Conservation (phyloP, 176 grass and related monocot genomes). For the Musa beccarii region DNA sequence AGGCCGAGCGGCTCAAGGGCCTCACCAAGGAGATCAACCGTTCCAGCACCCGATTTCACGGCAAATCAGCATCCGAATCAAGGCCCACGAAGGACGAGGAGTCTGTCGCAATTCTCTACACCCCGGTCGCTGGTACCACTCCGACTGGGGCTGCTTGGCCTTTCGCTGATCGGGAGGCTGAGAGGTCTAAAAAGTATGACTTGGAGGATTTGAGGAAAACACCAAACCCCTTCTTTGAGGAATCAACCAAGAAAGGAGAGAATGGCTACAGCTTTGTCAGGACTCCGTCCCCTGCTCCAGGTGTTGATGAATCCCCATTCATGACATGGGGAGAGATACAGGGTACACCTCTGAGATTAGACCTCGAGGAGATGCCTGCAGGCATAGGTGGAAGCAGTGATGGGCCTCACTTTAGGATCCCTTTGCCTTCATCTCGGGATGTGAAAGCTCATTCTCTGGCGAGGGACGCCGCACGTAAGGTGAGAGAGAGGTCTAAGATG, state of each 20-base stretch:
- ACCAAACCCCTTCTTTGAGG: constrained; percentile 58
- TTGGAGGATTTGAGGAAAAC: constrained; percentile 91
- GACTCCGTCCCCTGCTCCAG: constrained; percentile 75
- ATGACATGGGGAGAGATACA: constrained; percentile 99
- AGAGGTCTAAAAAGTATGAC: constrained; percentile 76
- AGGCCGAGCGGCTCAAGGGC: constrained; percentile 52
- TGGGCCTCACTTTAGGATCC: constrained; percentile 67
- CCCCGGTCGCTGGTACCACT: constrained; percentile 51
- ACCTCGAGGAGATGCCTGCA: constrained; percentile 40
- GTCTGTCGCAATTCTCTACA: constrained; percentile 52
- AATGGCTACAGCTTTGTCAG: constrained; percentile 85
- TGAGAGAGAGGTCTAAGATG: constrained; percentile 62
- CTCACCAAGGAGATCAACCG: constrained; percentile 75
- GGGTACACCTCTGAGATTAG: constrained; percentile 74
- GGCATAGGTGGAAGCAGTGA: constrained; percentile 33
- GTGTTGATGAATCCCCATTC: constrained; percentile 82
- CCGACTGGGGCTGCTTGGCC: constrained; percentile 38
- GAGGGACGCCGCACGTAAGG: constrained; percentile 78
- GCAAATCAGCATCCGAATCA: constrained; percentile 33
- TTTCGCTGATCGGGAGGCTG: constrained; percentile 37
- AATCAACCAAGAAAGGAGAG: constrained; percentile 58
- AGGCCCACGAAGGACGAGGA: constrained; percentile 49
- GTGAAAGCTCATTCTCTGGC: constrained; percentile 78
- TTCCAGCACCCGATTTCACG: constrained; percentile 61
- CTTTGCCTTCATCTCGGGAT: constrained; percentile 54